A percentile compares a stretch with the other conserved stretches of the same genome.
These are phyloP conservation scores for Lathyrus sativus DNA, from an alignment of 306 rosid genomes.

Conservation along the genomic window DNA sequence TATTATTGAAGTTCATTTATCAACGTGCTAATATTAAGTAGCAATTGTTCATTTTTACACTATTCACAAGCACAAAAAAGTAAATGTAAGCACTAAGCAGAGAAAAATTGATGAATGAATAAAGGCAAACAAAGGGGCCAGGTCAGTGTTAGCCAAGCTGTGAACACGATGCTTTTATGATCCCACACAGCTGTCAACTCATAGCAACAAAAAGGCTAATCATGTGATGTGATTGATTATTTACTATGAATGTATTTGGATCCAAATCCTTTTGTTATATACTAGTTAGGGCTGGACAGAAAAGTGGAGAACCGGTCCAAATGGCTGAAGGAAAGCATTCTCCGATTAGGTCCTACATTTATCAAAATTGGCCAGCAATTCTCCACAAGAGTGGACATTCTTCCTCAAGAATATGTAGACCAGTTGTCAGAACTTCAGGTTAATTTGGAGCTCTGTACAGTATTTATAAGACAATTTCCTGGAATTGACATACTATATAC, in stretches of 20 bases:
- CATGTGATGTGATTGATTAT: neutral
- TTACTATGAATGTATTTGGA: too few species aligned
- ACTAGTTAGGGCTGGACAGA: too few species aligned
- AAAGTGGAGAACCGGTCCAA: too few species aligned
- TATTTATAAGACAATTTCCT: conserved; percentile 32
- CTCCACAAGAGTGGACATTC: conserved; percentile 99
- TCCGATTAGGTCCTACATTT: conserved; percentile 97
- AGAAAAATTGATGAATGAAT: conserved; percentile 1
- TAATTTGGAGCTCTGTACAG: conserved; percentile 29
- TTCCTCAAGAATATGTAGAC: conserved; percentile 95
- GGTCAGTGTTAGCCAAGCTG: conserved; percentile 26
- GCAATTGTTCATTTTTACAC: neutral
- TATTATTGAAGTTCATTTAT: too few species aligned
- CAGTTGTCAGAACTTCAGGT: conserved; percentile 99
- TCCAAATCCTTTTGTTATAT: too few species aligned
- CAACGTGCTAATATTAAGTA: too few species aligned
- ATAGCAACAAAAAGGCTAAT: conserved; percentile 13
- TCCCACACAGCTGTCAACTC: conserved; percentile 32
- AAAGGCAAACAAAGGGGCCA: conserved; percentile 33
- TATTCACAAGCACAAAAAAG: neutral
- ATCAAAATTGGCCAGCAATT: conserved; percentile 99
- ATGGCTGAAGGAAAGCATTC: conserved; percentile 95
- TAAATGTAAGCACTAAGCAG: neutral
- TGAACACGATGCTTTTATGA: conserved; percentile 23
- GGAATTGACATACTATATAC: conserved; percentile 18